Evolutionary conservation across 2,329 filamentous ascomycete genomes (phyloP).

Genomic region (Colletotrichum noveboracense): DNA sequence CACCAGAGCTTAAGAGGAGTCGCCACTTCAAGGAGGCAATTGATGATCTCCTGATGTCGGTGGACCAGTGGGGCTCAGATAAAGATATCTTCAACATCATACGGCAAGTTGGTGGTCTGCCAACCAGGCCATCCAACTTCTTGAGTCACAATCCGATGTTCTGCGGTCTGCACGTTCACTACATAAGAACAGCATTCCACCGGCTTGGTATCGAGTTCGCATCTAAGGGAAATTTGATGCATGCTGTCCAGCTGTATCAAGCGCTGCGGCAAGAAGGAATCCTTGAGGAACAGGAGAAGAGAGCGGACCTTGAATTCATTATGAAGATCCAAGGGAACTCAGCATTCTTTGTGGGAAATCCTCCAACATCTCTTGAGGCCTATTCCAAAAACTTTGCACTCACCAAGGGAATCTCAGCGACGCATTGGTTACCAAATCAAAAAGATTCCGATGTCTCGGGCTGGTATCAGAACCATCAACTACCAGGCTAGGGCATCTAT

Average conservation of each 20-base stretch:
- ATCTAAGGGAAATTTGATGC: constrained; percentile 23
- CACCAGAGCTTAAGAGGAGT: neutral
- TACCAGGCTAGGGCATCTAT: neutral
- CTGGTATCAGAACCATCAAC: constrained; percentile 22
- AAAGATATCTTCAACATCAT: constrained; percentile 1
- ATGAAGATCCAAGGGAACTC: constrained; percentile 18
- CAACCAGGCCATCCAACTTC: constrained; percentile 6
- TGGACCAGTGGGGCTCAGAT: constrained; percentile 16
- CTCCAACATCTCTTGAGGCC: constrained; percentile 19
- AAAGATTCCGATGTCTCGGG: constrained; percentile 6
- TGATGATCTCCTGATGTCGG: neutral
- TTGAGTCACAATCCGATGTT: constrained; percentile 25
- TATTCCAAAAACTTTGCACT: constrained; percentile 29
- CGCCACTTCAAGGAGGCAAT: neutral
- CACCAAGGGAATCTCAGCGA: constrained; percentile 22
- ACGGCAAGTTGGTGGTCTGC: neutral
- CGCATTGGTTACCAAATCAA: constrained; percentile 23
- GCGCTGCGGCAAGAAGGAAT: constrained; percentile 25
- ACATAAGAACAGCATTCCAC: constrained; percentile 24
- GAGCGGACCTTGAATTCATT: neutral
- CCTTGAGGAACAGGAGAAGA: constrained; percentile 19
- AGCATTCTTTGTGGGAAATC: constrained; percentile 26
- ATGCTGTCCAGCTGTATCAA: constrained; percentile 25
- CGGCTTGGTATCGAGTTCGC: constrained; percentile 12
- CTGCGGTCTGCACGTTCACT: constrained; percentile 24